Percentiles rank a stretch among this genome's conserved stretches.
Evolutionary conservation across 805 yeast species (phyloP).

Genomic region (Candida fluviatilis): DNA sequence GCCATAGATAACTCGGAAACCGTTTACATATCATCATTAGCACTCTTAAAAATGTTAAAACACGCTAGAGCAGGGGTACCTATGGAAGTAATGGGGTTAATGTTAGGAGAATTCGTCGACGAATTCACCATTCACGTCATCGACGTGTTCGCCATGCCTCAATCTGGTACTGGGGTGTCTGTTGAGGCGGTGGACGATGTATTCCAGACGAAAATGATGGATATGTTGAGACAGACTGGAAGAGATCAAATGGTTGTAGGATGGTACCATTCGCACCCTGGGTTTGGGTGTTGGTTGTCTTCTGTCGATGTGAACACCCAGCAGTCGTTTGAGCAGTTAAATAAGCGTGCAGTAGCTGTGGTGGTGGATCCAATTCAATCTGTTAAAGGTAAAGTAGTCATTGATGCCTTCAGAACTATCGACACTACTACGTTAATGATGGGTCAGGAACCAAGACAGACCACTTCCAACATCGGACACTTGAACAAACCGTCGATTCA

Average conservation of each 20-base stretch:
- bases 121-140: conserved; percentile 95
- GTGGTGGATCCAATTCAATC: conserved; percentile 98
- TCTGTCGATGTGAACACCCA: conserved; percentile 97
- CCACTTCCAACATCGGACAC: conserved; percentile 93
- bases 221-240: conserved; percentile 98
- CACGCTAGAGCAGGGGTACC: conserved; percentile 92
- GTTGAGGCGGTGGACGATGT: conserved; percentile 99
- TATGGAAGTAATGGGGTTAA: conserved; percentile 90
- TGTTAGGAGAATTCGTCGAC: conserved; percentile 97
- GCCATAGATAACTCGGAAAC: conserved; percentile 95
- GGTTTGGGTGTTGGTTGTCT: conserved; percentile 99
- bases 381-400: conserved; percentile 97
- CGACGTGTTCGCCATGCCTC: conserved; percentile 99
- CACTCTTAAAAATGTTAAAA: conserved; percentile 91
- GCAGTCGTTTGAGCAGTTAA: conserved; percentile 94
- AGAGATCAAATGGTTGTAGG: conserved; percentile 99
- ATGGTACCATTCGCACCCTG: conserved; percentile 99
- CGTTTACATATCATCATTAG: conserved; percentile 92
- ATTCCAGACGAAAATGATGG: conserved; percentile 99
- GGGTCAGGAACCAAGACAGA: conserved; percentile 97
- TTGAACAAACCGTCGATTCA: conserved; percentile 95
- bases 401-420: conserved; percentile 95
- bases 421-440: conserved; percentile 84
- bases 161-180: conserved; percentile 95
- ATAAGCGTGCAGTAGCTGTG: conserved; percentile 95